phyloP scores from a whole-genome alignment of 2,329 filamentous ascomycete species.

The Cadophora sp. region DNA sequence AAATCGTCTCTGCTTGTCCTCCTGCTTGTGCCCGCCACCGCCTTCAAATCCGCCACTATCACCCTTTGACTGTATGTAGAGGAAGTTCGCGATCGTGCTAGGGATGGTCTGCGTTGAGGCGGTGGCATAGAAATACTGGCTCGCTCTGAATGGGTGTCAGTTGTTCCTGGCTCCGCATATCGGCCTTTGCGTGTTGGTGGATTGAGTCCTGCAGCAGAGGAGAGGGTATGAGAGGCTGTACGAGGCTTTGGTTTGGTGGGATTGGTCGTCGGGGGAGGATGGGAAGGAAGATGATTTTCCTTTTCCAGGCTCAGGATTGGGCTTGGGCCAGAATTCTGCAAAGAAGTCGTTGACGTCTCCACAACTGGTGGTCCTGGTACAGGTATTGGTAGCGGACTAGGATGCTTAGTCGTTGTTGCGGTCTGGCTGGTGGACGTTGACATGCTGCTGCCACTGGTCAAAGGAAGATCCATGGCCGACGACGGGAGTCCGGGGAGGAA shows the following conservation, averaged over 20 bases:
- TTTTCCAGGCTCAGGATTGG: not conserved
- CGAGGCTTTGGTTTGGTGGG: slow-evolving; percentile 29
- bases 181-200: slow-evolving; percentile 57
- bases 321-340: slow-evolving; percentile 8
- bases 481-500: not conserved
- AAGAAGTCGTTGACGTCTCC: slow-evolving; percentile 7
- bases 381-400: slow-evolving; percentile 26
- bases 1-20: slow-evolving; percentile 47
- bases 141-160: slow-evolving; percentile 62
- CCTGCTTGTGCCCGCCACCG: slow-evolving; percentile 44
- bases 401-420: slow-evolving; percentile 31
- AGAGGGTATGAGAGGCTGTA: slow-evolving; percentile 49
- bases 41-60: slow-evolving; percentile 51
- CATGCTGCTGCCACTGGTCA: not conserved
- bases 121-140: slow-evolving; percentile 71
- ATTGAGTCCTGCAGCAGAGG: slow-evolving; percentile 52
- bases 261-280: slow-evolving; percentile 6
- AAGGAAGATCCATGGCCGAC: slow-evolving; percentile 13
- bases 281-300: slow-evolving; percentile 4
- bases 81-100: slow-evolving; percentile 48
- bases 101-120: slow-evolving; percentile 51
- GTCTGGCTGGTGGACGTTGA: slow-evolving; percentile 19
- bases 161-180: slow-evolving; percentile 65
- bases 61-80: slow-evolving; percentile 46
- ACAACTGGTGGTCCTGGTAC: not conserved